These are phyloP conservation scores for Claviceps sorghi DNA, from an alignment of 2,329 filamentous ascomycete genomes.

Conservation along the genomic window DNA sequence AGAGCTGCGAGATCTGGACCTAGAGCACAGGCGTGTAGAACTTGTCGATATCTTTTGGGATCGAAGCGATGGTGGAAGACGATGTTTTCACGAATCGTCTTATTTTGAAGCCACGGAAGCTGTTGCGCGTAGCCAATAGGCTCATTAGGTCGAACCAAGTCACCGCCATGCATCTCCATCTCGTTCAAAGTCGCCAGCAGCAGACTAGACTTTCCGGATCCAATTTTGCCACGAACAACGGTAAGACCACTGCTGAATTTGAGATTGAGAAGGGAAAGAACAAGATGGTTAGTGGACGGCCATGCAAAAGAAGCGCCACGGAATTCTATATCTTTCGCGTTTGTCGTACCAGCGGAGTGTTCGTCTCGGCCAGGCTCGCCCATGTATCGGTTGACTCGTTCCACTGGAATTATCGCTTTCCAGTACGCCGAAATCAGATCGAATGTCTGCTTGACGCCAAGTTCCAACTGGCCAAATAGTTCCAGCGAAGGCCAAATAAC, in stretches of 20 bases:
- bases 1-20: conserved; percentile 41
- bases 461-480: conserved; percentile 62
- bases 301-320: conserved; percentile 60
- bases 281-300: conserved; percentile 48
- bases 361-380: conserved; percentile 62
- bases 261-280: conserved; percentile 33
- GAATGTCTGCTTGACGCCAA: conserved; percentile 59
- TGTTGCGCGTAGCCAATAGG: conserved; percentile 44
- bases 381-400: conserved; percentile 77
- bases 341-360: conserved; percentile 21
- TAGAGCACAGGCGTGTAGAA: conserved; percentile 47
- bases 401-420: conserved; percentile 71
- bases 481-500: conserved; percentile 78
- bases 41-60: conserved; percentile 38
- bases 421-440: conserved; percentile 60
- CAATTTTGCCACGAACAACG: conserved; percentile 44
- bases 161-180: conserved; percentile 48
- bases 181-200: conserved; percentile 45
- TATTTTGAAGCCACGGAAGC: conserved; percentile 50
- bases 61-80: conserved; percentile 45
- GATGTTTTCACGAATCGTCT: conserved; percentile 51
- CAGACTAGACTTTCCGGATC: conserved; percentile 46
- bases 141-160: conserved; percentile 30
- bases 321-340: conserved; percentile 33
- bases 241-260: conserved; percentile 36